Evolutionary conservation across 345 rosid species (phyloP), one percentile per base, ranked within the genome.

Genomic region (Salix dunnii): DNA sequence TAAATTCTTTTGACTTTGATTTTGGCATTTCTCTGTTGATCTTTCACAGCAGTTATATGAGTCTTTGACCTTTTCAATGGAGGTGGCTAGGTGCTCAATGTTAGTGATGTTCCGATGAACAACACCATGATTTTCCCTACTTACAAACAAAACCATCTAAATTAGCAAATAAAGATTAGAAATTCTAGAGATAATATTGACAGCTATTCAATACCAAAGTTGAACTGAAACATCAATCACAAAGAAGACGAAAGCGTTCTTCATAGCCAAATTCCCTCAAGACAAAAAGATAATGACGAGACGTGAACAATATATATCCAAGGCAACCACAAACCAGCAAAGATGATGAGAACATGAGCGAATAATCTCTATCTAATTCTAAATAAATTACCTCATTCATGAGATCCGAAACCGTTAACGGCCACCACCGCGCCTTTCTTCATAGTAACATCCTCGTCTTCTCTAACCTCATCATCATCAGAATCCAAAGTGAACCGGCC

Each of bases 401-500:
- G 89, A 27, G 89, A 85, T 78, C 77, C 90, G 80, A 72, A 72
- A 74, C 92, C 92, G 82, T 89, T 91, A 28, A 84, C 80, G 69
- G 53, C 73, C 84, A 79, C 85, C 68, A 51, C 55, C 82, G 79
- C 35, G 20, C 66, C 67, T 28, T 58, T 72, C 70, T 40, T 51
- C 80, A 61, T 80, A 36, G 35, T 62, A 43, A 28, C 72, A 66
- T 77, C 68, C 38, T 78, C 80, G 77, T 83, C 92, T 77, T 86
- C 91, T 62, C 42, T 85, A 60, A 82, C 77, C 80, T 77, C 90
- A 48, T 90, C 95, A 60, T 90, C 97, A 69, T 95, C 97, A 6
- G 97, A 91, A 75, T 90, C 91, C 83, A 95, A 86, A 74, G 91
- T 89, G 84, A 95, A 93, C 43, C 69, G 78, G 38, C 79, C 83